A percentile compares a stretch with the other conserved stretches of the same genome.
These are phyloP conservation scores for Otatea glauca DNA, from an alignment of 176 grass and related monocot genomes.

Conservation along the genomic window DNA sequence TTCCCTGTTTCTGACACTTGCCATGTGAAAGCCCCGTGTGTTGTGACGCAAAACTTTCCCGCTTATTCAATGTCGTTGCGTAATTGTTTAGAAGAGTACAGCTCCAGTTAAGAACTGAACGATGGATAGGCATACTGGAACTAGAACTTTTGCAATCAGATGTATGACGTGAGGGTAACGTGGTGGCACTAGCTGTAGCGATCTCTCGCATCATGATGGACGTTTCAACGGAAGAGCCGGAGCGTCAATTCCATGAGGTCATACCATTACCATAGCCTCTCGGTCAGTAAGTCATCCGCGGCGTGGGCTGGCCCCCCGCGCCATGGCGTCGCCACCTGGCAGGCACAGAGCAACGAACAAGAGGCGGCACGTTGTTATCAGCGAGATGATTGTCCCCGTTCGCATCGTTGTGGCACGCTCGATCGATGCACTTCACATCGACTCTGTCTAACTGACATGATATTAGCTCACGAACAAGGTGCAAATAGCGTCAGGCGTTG, in stretches of 20 bases:
- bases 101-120: neutral
- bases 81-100: neutral
- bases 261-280: neutral
- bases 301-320: neutral
- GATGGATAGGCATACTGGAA: neutral
- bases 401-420: conserved; percentile 46
- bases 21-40: neutral
- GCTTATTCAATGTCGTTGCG: neutral
- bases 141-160: neutral
- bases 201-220: neutral
- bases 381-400: conserved; percentile 37
- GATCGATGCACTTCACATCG: neutral
- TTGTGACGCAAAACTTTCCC: neutral
- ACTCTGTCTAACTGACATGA: neutral
- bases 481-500: neutral
- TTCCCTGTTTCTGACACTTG: neutral
- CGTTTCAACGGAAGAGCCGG: conserved; percentile 18
- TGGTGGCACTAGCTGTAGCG: neutral
- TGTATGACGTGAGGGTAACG: neutral
- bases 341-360: conserved; percentile 1
- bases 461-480: conserved; percentile 14
- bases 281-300: neutral
- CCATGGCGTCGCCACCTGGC: conserved; percentile 7
- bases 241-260: neutral
- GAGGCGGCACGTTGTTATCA: conserved; percentile 8